Conservation (phyloP, 495 filamentous ascomycete species). For the Trichoderma virens region DNA sequence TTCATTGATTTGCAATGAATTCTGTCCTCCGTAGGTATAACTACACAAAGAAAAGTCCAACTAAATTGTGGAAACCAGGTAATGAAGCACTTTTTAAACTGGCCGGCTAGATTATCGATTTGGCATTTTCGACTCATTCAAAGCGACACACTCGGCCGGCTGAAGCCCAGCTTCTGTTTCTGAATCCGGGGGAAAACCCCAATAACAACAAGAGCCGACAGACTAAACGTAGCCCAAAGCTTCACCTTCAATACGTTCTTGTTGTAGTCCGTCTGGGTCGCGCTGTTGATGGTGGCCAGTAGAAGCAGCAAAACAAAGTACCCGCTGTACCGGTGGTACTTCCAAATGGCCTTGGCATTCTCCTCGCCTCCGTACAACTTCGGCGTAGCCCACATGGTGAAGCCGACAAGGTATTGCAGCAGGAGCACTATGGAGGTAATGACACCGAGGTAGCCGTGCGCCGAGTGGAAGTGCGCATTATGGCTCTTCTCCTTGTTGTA, state of each 20-base stretch:
- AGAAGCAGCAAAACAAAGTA: slow-evolving; percentile 65
- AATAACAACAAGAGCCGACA: slow-evolving; percentile 50
- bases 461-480: slow-evolving; percentile 61
- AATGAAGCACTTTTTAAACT: neutral
- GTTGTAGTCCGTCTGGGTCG: slow-evolving; percentile 67
- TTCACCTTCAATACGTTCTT: slow-evolving; percentile 54
- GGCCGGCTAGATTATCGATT: too few relatives aligned
- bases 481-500: slow-evolving; percentile 63
- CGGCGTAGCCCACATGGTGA: slow-evolving; percentile 70
- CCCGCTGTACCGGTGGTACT: slow-evolving; percentile 77
- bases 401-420: slow-evolving; percentile 67
- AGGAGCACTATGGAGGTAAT: slow-evolving; percentile 64
- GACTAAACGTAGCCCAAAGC: slow-evolving; percentile 61
- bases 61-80: neutral
- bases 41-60: neutral
- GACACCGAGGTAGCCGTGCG: slow-evolving; percentile 73
- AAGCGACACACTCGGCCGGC: slow-evolving; percentile 13
- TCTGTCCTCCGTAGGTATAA: neutral
- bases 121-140: neutral
- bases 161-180: slow-evolving; percentile 70
- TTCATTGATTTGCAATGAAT: neutral
- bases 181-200: slow-evolving; percentile 74
- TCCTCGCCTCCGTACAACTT: slow-evolving; percentile 66
- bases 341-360: slow-evolving; percentile 74
- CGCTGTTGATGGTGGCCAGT: slow-evolving; percentile 65